Percentiles rank a stretch among this genome's conserved stretches.
Conservation (phyloP, 257 asterid species). For the Nicotiana undulata region DNA sequence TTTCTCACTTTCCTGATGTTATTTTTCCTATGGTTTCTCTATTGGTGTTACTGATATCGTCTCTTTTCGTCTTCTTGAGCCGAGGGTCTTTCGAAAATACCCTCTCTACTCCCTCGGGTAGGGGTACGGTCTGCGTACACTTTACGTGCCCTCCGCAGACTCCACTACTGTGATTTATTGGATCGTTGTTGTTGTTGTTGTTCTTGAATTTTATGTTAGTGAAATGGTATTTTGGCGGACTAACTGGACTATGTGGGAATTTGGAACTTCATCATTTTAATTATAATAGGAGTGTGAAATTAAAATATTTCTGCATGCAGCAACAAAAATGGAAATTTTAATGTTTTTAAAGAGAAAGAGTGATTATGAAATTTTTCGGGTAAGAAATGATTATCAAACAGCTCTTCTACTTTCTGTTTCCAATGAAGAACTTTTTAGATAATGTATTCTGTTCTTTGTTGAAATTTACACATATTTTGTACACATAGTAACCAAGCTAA, state of each 20-base stretch:
- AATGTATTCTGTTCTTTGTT: neutral
- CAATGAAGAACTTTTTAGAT: neutral
- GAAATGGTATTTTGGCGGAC: neutral
- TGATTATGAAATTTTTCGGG: neutral
- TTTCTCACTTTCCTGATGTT: no score
- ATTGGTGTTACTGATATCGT: no score
- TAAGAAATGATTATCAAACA: neutral
- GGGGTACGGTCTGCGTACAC: no score
- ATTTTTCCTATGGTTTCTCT: no score
- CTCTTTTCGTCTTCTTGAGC: no score
- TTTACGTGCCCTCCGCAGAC: no score
- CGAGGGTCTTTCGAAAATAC: no score
- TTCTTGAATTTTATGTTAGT: neutral
- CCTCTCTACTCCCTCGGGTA: no score
- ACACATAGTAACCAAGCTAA: slow-evolving; percentile 3
- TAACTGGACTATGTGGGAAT: neutral
- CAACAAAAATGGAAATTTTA: neutral
- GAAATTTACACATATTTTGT: neutral
- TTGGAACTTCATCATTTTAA: neutral
- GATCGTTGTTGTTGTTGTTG: no score
- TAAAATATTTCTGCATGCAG: neutral
- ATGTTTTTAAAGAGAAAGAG: neutral
- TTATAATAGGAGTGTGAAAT: neutral
- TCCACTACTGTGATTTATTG: no score
- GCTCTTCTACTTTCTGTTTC: neutral